Base-by-base conservation (phyloP, 768 basidiomycete species). In the Amanita phalloides region DNA sequence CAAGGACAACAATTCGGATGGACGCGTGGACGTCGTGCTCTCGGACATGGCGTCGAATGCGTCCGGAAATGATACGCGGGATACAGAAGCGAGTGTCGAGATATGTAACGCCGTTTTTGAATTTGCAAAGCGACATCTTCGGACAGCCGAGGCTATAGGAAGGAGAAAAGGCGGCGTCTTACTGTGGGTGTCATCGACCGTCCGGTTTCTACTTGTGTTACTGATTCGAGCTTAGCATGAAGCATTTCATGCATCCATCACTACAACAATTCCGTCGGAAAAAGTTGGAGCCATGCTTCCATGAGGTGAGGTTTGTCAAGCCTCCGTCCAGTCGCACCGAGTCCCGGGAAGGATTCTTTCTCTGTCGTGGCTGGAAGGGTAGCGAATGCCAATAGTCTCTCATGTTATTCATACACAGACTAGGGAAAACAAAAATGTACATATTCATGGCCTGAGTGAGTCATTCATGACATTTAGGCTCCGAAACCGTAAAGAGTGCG, bases 41-140 rank as follows among this genome's bases (percentile, higher is more conserved):
- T 90, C 85, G 6, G 94, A 96, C 61, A 93, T 97, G 86, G 89
- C 92, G 14, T 81, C 82, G 17, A 92, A 93, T 63, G 72, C 81
- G 54, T 78, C 84, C 2, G 94, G 95, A 4, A 82, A 86, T 54
- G 64, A 72, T 14, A 64, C 67, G 0, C 72, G 73, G 46, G 94
- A 98, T 65, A 75, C 77, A 1, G 75, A 83, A 59, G 64, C 73
- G 8, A 84, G 84, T 53, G 71, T 94, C 30, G 75, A 84, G 35
- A 83, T 97, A 20, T 88, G 83, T 61, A 66, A 75, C 35, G 80
- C 85, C 3, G 92, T 89, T 0, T 78, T 86, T 53, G 65, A 72
- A 39, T 94, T 96, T 61, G 76, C 81, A 3, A 64, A 67, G 54
- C 65, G 62, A 33, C 72, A 82, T 61, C 58, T 91, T 30, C 67